Evolutionary conservation across 2,329 filamentous ascomycete genomes (phyloP).

Genomic region (Seiridium cupressi): DNA sequence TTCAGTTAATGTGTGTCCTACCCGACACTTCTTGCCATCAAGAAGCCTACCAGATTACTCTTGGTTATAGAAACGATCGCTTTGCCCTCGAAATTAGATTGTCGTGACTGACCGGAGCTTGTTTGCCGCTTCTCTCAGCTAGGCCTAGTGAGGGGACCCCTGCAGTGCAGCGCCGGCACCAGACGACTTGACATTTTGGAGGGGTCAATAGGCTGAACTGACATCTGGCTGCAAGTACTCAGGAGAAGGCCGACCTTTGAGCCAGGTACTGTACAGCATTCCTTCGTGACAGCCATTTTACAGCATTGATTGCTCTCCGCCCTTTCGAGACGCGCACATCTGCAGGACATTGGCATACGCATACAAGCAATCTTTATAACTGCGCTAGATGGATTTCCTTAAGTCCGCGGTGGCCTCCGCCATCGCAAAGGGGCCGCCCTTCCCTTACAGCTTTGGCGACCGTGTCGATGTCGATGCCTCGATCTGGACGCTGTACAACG

Average conservation of each 20-base stretch:
- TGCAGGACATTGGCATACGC: neutral
- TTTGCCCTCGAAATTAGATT: no score
- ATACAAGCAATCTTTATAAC: neutral
- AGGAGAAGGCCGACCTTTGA: neutral
- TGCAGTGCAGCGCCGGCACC: neutral
- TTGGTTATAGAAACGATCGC: no score
- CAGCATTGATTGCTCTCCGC: neutral
- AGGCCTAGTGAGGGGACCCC: conserved; percentile 18
- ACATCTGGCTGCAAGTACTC: neutral
- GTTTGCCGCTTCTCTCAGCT: conserved; percentile 7
- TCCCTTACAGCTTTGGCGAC: conserved; percentile 91
- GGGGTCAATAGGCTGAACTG: conserved; percentile 4
- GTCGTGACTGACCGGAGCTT: neutral
- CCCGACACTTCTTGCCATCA: no score
- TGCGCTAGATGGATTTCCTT: conserved; percentile 79
- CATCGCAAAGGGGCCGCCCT: conserved; percentile 90
- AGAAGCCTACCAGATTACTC: no score
- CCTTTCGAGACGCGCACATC: neutral
- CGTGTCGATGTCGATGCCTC: conserved; percentile 89
- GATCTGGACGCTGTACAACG: conserved; percentile 95
- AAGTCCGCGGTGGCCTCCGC: conserved; percentile 97
- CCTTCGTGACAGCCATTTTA: no score
- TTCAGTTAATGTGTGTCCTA: no score
- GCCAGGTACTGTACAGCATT: neutral
- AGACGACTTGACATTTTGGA: neutral